Percentiles rank a stretch among this genome's conserved stretches.
phyloP scores from a whole-genome alignment of 1,139 yeast genomes.

The Debaryomycetaceae sp. region DNA sequence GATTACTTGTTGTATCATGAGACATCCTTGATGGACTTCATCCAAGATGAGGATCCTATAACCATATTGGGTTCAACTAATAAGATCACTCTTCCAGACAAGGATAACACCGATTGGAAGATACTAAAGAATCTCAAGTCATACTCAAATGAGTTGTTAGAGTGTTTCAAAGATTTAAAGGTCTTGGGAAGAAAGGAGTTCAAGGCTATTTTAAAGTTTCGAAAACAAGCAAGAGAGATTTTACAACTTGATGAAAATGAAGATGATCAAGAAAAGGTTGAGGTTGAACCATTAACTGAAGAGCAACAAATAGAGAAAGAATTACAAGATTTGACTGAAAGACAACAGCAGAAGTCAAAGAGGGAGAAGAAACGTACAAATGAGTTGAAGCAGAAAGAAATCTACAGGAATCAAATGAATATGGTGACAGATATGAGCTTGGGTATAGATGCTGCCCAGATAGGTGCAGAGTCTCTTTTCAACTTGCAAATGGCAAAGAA shows the following conservation, averaged over 20 bases:
- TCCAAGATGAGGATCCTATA: slow-evolving; percentile 77
- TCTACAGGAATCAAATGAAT: slow-evolving; percentile 90
- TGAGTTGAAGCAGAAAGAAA: slow-evolving; percentile 83
- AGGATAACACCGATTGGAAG: slow-evolving; percentile 69
- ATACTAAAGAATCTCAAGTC: slow-evolving; percentile 66
- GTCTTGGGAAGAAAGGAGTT: slow-evolving; percentile 94
- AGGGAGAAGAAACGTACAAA: slow-evolving; percentile 80
- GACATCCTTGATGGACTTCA: slow-evolving; percentile 73
- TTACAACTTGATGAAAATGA: slow-evolving; percentile 64
- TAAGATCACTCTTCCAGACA: slow-evolving; percentile 48
- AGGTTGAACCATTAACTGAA: slow-evolving; percentile 72
- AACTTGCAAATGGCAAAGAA: slow-evolving; percentile 79
- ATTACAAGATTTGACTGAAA: slow-evolving; percentile 66
- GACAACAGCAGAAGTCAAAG: slow-evolving; percentile 63
- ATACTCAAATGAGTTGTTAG: slow-evolving; percentile 73
- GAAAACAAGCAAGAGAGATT: slow-evolving; percentile 78
- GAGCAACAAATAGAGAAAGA: slow-evolving; percentile 90
- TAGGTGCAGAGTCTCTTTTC: slow-evolving; percentile 78
- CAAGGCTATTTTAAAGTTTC: slow-evolving; percentile 77
- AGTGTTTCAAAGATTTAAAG: slow-evolving; percentile 85
- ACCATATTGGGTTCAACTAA: slow-evolving; percentile 73
- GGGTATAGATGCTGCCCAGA: slow-evolving; percentile 88
- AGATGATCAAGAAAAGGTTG: slow-evolving; percentile 47
- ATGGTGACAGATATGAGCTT: slow-evolving; percentile 92
- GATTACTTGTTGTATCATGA: slow-evolving; percentile 77